phyloP scores from a whole-genome alignment of 805 yeast species.

The Kodamaea kakaduensis region DNA sequence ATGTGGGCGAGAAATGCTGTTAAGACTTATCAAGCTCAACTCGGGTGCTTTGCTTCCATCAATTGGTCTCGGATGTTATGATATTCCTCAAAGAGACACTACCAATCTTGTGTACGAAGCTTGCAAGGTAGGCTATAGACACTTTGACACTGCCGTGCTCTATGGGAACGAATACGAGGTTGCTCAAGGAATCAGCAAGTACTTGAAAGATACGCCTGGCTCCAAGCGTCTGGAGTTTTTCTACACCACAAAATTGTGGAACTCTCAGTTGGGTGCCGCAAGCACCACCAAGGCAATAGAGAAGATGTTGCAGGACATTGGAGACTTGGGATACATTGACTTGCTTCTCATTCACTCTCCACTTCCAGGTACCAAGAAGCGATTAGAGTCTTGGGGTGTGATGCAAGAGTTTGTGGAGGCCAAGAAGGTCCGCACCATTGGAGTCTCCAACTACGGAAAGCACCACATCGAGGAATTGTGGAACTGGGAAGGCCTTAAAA shows the following conservation, averaged over 20 bases:
- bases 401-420: constrained; percentile 51
- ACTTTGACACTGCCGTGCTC: constrained; percentile 70
- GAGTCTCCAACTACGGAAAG: constrained; percentile 62
- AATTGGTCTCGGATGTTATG: constrained; percentile 50
- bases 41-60: constrained; percentile 38
- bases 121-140: constrained; percentile 61
- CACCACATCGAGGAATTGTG: constrained; percentile 54
- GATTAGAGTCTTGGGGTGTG: constrained; percentile 52
- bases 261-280: constrained; percentile 20
- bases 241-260: constrained; percentile 73
- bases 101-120: constrained; percentile 51
- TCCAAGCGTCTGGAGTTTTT: constrained; percentile 26
- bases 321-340: constrained; percentile 63
- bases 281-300: constrained; percentile 57
- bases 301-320: constrained; percentile 49
- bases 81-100: constrained; percentile 31
- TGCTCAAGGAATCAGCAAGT: constrained; percentile 54
- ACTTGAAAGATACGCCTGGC: constrained; percentile 31
- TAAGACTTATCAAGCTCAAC: constrained; percentile 20
- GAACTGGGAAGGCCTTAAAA: constrained; percentile 40
- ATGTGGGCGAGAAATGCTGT: constrained; percentile 1
- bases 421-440: constrained; percentile 51
- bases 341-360: constrained; percentile 64
- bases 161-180: constrained; percentile 67
- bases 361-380: constrained; percentile 32